Conservation (phyloP, 495 filamentous ascomycete species). For the Halenospora varia region DNA sequence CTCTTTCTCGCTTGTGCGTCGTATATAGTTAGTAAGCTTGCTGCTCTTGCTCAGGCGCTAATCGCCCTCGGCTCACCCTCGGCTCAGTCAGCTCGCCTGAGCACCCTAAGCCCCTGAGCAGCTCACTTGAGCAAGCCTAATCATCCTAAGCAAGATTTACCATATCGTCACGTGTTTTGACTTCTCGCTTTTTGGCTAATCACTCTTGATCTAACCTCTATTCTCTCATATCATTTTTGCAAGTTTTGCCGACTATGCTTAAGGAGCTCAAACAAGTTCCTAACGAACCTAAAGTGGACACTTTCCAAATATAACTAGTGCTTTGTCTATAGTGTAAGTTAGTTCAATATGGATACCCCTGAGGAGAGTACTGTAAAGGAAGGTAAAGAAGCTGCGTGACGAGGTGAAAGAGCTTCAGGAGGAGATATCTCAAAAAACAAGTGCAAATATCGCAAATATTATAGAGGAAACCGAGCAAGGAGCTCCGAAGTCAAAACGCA, state of each 20-base stretch:
- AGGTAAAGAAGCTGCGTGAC: neutral
- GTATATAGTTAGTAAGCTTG: no score
- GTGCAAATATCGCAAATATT: neutral
- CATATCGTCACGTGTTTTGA: neutral
- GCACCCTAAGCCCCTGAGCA: neutral
- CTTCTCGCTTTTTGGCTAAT: conserved; percentile 3
- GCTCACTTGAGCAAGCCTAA: neutral
- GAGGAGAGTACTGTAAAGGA: neutral
- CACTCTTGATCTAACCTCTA: neutral
- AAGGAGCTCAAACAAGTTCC: conserved; percentile 1
- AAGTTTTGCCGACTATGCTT: neutral
- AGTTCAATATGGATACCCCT: conserved; percentile 1
- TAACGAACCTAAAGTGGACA: neutral
- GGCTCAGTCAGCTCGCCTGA: neutral
- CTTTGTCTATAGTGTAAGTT: conserved; percentile 1
- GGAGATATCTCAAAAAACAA: neutral
- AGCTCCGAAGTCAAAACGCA: neutral
- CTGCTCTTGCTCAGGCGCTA: no score
- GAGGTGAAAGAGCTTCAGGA: neutral
- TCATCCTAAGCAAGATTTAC: conserved; percentile 1
- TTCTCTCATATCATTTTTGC: conserved; percentile 1
- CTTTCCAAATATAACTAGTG: neutral
- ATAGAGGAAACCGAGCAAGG: neutral
- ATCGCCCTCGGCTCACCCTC: neutral
- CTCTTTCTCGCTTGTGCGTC: neutral